Percentiles rank a stretch among this genome's conserved stretches.
Evolutionary conservation across 2,329 filamentous ascomycete genomes (phyloP).

Genomic region (Hansfordia pulvinata): DNA sequence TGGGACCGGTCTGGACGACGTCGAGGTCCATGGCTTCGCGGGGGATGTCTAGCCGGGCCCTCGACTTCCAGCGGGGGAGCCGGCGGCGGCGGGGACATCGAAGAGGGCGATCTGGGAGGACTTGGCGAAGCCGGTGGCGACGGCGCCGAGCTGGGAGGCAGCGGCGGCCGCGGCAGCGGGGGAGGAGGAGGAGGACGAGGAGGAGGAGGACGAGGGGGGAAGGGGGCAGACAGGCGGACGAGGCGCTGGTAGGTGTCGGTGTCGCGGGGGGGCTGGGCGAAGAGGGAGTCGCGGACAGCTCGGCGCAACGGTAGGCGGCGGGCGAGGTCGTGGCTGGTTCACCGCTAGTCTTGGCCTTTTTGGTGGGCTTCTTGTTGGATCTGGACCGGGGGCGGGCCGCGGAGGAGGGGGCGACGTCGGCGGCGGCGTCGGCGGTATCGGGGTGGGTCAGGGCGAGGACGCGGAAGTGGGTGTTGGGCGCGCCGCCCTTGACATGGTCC

Average conservation of each 20-base stretch:
- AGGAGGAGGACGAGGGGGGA: too few relatives aligned
- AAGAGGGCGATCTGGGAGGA: slow-evolving; percentile 72
- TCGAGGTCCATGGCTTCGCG: slow-evolving; percentile 58
- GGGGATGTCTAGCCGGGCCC: slow-evolving; percentile 34
- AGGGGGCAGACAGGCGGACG: slow-evolving; percentile 37
- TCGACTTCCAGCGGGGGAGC: slow-evolving; percentile 33
- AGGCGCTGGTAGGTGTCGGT: slow-evolving; percentile 44
- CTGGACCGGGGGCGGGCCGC: slow-evolving; percentile 5
- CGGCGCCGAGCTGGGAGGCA: slow-evolving; percentile 55
- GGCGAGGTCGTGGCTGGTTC: slow-evolving; percentile 18
- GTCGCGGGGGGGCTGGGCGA: slow-evolving; percentile 33
- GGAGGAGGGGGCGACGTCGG: slow-evolving; percentile 36
- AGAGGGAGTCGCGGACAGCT: slow-evolving; percentile 40
- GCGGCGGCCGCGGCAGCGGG: too few relatives aligned
- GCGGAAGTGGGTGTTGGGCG: slow-evolving; percentile 77
- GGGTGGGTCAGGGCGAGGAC: slow-evolving; percentile 52
- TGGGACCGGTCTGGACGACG: slow-evolving; percentile 45
- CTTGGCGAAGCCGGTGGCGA: slow-evolving; percentile 65
- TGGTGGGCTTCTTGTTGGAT: slow-evolving; percentile 15
- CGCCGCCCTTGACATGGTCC: slow-evolving; percentile 55
- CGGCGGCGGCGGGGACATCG: slow-evolving; percentile 43
- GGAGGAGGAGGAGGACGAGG: too few relatives aligned
- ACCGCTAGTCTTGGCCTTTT: slow-evolving; percentile 19
- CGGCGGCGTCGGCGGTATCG: slow-evolving; percentile 74
- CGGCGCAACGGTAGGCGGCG: slow-evolving; percentile 27